phyloP scores from a whole-genome alignment of 1,284 basidiomycete genomes.

The Grifola frondosa region DNA sequence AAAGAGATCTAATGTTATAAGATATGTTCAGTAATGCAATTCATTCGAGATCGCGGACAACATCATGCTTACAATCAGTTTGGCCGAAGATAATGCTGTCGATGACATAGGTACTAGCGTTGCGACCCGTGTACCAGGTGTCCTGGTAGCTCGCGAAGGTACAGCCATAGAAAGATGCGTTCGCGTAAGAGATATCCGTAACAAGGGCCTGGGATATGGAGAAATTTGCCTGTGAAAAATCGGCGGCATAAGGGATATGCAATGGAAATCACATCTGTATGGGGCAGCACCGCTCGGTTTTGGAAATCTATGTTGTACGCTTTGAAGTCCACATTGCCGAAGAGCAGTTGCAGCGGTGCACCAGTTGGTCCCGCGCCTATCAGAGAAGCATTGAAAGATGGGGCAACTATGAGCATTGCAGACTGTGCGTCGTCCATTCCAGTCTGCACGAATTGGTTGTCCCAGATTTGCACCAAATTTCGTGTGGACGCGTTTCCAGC shows the following conservation, averaged over 20 bases:
- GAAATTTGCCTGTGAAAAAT: constrained; percentile 46
- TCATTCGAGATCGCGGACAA: too few relatives aligned
- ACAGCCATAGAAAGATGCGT: constrained; percentile 69
- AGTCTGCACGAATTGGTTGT: constrained; percentile 41
- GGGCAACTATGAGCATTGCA: constrained; percentile 52
- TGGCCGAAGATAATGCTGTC: constrained; percentile 63
- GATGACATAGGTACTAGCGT: constrained; percentile 57
- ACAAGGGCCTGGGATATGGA: constrained; percentile 60
- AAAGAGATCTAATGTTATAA: constrained; percentile 9
- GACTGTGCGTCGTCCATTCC: constrained; percentile 54
- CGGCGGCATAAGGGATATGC: neutral
- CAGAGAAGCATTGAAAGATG: constrained; percentile 46
- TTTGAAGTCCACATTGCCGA: constrained; percentile 59
- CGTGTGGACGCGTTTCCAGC: constrained; percentile 37
- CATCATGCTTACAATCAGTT: constrained; percentile 62
- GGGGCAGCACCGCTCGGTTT: constrained; percentile 54
- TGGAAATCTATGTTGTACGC: constrained; percentile 69
- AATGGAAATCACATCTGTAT: neutral
- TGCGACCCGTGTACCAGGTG: constrained; percentile 64
- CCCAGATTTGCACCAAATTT: constrained; percentile 58
- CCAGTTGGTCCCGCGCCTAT: constrained; percentile 58
- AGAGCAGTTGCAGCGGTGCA: constrained; percentile 52
- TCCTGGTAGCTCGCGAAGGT: constrained; percentile 65
- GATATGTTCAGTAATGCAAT: neutral
- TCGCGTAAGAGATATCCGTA: constrained; percentile 58